Evolutionary conservation across 2,329 filamentous ascomycete genomes (phyloP), one percentile per base, ranked within the genome.

Genomic region (Fusarium coicis): DNA sequence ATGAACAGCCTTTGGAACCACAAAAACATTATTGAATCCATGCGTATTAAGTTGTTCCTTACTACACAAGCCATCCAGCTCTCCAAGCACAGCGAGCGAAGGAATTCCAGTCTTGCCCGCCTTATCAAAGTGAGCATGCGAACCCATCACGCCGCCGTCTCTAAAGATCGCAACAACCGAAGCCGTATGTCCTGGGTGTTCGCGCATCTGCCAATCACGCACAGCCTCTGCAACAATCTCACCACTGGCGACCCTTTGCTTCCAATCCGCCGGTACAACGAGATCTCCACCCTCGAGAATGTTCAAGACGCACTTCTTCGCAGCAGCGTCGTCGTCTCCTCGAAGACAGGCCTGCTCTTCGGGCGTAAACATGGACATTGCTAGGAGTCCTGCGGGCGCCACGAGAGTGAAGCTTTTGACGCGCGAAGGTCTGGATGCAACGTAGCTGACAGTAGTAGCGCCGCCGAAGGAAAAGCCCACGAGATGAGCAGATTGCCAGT

Each of bases 391-490:
- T 1, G 84, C 86, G 0, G 86, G 86, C 2, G 86, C 86, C n/a
- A 88, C 75, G 0, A 88, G 77, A 0, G 78, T 77, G 53, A 85
- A 79, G 19, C 57, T 71, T 18, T 68, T 40, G 79, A 83, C 16
- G 68, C 62, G 10, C 83, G 82, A 1, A 16, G 78, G 74, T 12
- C 80, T 26, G 9, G 74, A 72, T 1, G 79, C 78, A 0, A 81
- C 79, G 53, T 85, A 89, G 0, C 80, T 80, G 0, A 80, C 81
- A 0, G 83, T 79, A 1, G 83, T 77, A 0, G 81, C 76, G 4
- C 80, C 85, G 16, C 87, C 87, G 56, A 89, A 87, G 0, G 86
- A 88, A 72, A 80, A 89, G 0, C 86, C 86, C 0, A 89, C 60
- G 0, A 89, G 54, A 73, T 88, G 85, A 0, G 80, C 83, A 23